Conservation (phyloP, 352 stramenopile genomes). For the Thraustochytrium striatum region DNA sequence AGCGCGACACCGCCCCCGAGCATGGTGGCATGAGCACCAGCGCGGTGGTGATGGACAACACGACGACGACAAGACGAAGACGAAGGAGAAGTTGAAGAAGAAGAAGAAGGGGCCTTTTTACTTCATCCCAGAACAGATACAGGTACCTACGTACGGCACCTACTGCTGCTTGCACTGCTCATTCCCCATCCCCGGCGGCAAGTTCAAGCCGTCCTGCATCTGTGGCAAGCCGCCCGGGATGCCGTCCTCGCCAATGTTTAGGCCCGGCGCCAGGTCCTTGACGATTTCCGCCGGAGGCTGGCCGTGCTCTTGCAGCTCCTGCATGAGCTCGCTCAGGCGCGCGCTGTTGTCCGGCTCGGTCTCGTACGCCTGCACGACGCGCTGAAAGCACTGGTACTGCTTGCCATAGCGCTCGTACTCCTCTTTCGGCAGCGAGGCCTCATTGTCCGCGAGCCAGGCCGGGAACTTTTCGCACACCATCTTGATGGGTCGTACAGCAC, state of each 20-base stretch:
- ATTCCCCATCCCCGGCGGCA: too few species aligned
- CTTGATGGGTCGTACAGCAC: slow-evolving; percentile 99
- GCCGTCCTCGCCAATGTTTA: slow-evolving; percentile 91
- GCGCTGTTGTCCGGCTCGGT: slow-evolving; percentile 91
- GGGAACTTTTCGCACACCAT: slow-evolving; percentile 89
- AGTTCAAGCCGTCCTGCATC: too few species aligned
- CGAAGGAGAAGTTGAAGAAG: too few species aligned
- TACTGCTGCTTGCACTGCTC: too few species aligned
- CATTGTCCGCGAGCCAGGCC: slow-evolving; percentile 89
- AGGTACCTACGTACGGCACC: too few species aligned
- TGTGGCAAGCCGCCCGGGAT: too few species aligned
- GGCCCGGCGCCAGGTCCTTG: slow-evolving; percentile 93
- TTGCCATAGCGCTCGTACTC: slow-evolving; percentile 89
- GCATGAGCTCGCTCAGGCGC: slow-evolving; percentile 92
- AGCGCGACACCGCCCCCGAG: too few species aligned
- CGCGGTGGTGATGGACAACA: too few species aligned
- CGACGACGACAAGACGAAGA: too few species aligned
- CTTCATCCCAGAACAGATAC: too few species aligned
- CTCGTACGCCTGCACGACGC: slow-evolving; percentile 93
- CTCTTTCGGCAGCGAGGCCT: slow-evolving; percentile 73
- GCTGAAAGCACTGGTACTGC: slow-evolving; percentile 95
- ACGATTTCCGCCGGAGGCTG: slow-evolving; percentile 95
- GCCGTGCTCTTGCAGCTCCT: slow-evolving; percentile 86
- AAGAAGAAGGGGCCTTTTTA: too few species aligned
- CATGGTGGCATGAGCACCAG: too few species aligned